phyloP scores from a whole-genome alignment of 2,329 filamentous ascomycete genomes.

The Diplodia mutila region DNA sequence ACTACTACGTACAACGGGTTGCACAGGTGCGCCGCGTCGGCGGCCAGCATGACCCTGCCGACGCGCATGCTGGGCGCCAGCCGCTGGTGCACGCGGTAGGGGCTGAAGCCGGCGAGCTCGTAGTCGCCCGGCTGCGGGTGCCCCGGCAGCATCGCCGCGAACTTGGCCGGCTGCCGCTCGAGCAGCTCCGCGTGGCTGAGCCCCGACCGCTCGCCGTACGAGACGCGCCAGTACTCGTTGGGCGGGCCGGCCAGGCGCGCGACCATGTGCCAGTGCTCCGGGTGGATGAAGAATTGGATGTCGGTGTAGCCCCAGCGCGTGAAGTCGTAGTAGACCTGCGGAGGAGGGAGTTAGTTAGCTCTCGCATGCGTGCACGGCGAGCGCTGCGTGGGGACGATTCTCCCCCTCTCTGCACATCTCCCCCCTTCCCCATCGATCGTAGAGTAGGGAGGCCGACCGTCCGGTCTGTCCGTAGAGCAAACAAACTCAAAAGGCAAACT shows the following conservation, averaged over 20 bases:
- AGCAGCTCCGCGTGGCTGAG: conserved; percentile 59
- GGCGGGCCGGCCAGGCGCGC: conserved; percentile 53
- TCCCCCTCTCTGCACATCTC: no score
- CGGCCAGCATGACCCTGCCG: conserved; percentile 60
- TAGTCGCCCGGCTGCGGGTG: conserved; percentile 63
- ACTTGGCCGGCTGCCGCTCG: conserved; percentile 59
- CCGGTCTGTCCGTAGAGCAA: not conserved
- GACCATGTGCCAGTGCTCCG: conserved; percentile 65
- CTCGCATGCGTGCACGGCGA: not conserved
- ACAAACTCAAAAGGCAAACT: conserved; percentile 30
- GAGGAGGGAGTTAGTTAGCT: not conserved
- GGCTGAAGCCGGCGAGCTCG: conserved; percentile 60
- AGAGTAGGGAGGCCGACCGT: no score
- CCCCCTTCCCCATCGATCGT: not conserved
- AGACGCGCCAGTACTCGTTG: conserved; percentile 65
- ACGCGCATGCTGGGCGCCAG: conserved; percentile 62
- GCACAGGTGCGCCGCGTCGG: conserved; percentile 65
- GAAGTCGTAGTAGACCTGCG: conserved; percentile 62
- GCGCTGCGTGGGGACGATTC: not conserved
- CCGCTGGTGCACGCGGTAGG: conserved; percentile 65
- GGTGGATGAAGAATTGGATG: conserved; percentile 65
- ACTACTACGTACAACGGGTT: conserved; percentile 50
- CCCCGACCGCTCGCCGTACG: conserved; percentile 62
- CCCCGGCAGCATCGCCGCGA: conserved; percentile 62
- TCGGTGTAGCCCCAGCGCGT: conserved; percentile 59